These are phyloP conservation scores for Pseudozyma thailandica DNA, from an alignment of 1,284 basidiomycete genomes.

Conservation along the genomic window DNA sequence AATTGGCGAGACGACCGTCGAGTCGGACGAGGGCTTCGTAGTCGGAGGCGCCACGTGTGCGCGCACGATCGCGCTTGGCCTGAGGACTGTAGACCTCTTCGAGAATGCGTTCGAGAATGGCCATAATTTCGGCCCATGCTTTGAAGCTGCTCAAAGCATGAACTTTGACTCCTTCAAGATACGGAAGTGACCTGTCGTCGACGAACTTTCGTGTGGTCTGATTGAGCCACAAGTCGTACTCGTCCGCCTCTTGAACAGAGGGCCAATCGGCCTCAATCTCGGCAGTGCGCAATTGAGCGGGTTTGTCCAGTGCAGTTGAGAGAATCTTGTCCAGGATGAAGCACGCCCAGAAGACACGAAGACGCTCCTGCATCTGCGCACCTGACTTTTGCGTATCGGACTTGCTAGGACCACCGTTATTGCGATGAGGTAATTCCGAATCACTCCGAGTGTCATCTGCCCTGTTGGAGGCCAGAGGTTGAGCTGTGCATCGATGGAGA, in stretches of 20 bases:
- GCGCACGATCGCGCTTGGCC: slow-evolving; percentile 39
- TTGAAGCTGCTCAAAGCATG: slow-evolving; percentile 51
- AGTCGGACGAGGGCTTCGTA: slow-evolving; percentile 31
- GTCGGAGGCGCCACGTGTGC: slow-evolving; percentile 32
- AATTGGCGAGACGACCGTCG: slow-evolving; percentile 22
- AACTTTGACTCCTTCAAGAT: slow-evolving; percentile 45
- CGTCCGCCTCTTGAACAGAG: slow-evolving; percentile 47
- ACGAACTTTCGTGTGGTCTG: slow-evolving; percentile 44
- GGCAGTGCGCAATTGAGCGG: slow-evolving; percentile 38
- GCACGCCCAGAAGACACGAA: slow-evolving; percentile 50
- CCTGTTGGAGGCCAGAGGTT: background rate
- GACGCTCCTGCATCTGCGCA: slow-evolving; percentile 29
- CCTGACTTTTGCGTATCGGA: slow-evolving; percentile 3
- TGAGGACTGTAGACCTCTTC: slow-evolving; percentile 49
- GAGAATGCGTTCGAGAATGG: slow-evolving; percentile 50
- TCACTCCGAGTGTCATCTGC: background rate
- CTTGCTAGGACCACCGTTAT: background rate
- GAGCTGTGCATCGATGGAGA: slow-evolving; percentile 31
- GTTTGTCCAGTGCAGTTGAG: slow-evolving; percentile 50
- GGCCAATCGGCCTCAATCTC: slow-evolving; percentile 44
- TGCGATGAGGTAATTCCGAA: background rate
- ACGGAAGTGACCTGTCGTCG: slow-evolving; percentile 17
- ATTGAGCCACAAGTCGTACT: slow-evolving; percentile 50
- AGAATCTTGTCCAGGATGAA: slow-evolving; percentile 57
- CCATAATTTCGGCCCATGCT: slow-evolving; percentile 50